Evolutionary conservation across 192 early-diverging fungal species (phyloP).

Genomic region (Diversispora epigaea): DNA sequence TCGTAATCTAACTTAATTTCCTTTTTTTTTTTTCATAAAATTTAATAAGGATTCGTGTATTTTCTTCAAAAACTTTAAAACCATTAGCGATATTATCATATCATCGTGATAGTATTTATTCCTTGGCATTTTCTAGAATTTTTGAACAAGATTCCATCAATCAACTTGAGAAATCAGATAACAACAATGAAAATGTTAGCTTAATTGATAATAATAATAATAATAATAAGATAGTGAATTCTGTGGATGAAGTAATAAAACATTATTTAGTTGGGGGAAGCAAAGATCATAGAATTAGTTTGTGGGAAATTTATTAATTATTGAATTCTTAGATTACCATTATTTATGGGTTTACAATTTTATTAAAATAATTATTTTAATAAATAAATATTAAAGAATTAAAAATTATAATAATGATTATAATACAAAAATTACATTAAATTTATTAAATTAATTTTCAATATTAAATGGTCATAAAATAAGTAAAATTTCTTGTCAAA

Average conservation of each 20-base stretch:
- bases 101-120: conserved; percentile 41
- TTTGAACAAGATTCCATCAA: too few relatives aligned
- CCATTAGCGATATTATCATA: conserved; percentile 44
- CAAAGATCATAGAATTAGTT: conserved; percentile 42
- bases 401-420: too few relatives aligned
- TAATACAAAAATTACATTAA: too few relatives aligned
- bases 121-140: conserved; percentile 37
- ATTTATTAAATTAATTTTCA: too few relatives aligned
- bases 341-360: too few relatives aligned
- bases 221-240: conserved; percentile 15
- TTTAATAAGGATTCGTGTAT: conserved; percentile 37
- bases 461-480: too few relatives aligned
- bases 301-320: conserved; percentile 46
- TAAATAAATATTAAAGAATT: too few relatives aligned
- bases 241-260: too few relatives aligned
- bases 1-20: not conserved
- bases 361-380: too few relatives aligned
- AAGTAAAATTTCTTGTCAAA: too few relatives aligned
- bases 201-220: conserved; percentile 29
- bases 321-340: not conserved
- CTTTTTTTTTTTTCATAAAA: not conserved
- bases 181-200: conserved; percentile 15
- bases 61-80: conserved; percentile 41
- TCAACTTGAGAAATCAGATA: not conserved
- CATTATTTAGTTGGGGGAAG: conserved; percentile 43